Evolutionary conservation across 2,329 filamentous ascomycete genomes (phyloP).

Genomic region (Cladosporium oxysporum): DNA sequence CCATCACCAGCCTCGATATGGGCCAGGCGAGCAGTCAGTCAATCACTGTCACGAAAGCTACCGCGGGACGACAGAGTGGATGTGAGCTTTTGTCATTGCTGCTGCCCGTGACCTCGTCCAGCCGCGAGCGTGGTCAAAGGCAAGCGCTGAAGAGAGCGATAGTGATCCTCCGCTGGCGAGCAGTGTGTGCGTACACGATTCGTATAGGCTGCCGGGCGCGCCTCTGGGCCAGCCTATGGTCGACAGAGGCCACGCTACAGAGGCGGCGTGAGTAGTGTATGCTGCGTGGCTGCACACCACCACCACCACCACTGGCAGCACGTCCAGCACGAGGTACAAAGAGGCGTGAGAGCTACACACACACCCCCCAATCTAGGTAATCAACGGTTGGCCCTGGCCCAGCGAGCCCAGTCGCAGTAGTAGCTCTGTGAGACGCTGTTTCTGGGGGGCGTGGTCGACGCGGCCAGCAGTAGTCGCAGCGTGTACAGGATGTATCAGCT

Average conservation of each 20-base stretch:
- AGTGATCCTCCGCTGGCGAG: slow-evolving; percentile 4
- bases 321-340: background rate
- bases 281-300: background rate
- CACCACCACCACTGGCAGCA: background rate
- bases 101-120: background rate
- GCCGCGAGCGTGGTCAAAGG: background rate
- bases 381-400: slow-evolving; percentile 7
- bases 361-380: background rate
- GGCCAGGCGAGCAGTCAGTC: background rate
- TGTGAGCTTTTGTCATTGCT: background rate
- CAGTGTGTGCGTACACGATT: background rate
- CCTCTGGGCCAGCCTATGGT: slow-evolving; percentile 20
- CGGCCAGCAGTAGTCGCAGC: slow-evolving; percentile 10
- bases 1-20: background rate
- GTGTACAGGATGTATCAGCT: background rate
- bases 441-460: background rate
- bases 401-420: background rate
- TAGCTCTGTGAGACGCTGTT: slow-evolving; percentile 15
- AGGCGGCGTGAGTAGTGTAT: background rate
- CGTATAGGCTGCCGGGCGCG: slow-evolving; percentile 22
- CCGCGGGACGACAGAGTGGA: background rate
- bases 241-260: slow-evolving; percentile 1
- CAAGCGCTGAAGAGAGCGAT: slow-evolving; percentile 1
- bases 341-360: background rate
- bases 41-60: background rate